Conservation (phyloP, 2,329 filamentous ascomycete species). For the Colletotrichum sp. region DNA sequence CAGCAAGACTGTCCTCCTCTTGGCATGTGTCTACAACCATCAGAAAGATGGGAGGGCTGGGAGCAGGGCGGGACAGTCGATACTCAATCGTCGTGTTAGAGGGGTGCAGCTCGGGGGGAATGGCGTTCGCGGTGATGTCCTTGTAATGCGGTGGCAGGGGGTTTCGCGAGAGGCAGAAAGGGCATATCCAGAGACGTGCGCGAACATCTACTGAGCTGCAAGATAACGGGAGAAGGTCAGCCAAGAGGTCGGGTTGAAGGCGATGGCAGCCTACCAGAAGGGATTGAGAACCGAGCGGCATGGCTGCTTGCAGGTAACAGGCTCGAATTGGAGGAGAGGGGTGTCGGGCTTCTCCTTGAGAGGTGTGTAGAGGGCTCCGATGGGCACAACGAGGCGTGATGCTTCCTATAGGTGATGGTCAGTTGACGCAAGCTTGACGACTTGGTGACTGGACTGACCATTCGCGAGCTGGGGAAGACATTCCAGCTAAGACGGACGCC, state of each 20-base stretch:
- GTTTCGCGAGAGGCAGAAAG: conserved; percentile 85
- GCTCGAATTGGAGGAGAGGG: conserved; percentile 91
- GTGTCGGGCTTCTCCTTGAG: conserved; percentile 93
- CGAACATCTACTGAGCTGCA: conserved; percentile 81
- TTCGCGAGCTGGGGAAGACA: conserved; percentile 95
- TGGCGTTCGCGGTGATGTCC: conserved; percentile 83
- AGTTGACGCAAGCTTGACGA: neutral
- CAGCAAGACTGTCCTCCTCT: conserved; percentile 83
- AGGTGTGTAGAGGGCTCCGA: conserved; percentile 94
- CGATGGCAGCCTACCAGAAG: conserved; percentile 74
- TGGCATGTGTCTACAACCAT: conserved; percentile 91
- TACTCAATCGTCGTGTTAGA: conserved; percentile 92
- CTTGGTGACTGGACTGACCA: conserved; percentile 60
- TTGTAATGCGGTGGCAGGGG: conserved; percentile 86
- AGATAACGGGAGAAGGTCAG: conserved; percentile 23
- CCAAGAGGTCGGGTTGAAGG: neutral
- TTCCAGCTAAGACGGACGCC: conserved; percentile 98
- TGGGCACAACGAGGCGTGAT: conserved; percentile 91
- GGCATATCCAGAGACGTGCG: conserved; percentile 86
- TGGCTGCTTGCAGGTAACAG: conserved; percentile 94
- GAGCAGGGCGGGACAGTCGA: conserved; percentile 76
- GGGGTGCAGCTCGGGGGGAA: conserved; percentile 82
- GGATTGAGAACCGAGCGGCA: conserved; percentile 96
- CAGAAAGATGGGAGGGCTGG: conserved; percentile 84
- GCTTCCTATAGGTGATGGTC: conserved; percentile 69